phyloP scores from a whole-genome alignment of 2,329 filamentous ascomycete genomes.

The Diaporthe longicolla region DNA sequence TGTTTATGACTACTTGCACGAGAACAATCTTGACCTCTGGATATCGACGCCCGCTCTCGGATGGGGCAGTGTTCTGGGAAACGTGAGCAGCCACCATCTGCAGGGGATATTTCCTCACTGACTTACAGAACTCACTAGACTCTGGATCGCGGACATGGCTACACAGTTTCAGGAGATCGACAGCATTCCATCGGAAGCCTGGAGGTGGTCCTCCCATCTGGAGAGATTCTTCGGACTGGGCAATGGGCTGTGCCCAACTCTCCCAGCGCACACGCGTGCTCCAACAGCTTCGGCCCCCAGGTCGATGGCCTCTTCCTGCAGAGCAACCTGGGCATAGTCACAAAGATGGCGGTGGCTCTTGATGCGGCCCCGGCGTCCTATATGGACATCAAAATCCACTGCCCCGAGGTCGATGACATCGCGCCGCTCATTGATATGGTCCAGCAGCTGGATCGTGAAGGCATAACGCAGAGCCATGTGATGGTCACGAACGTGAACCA shows the following conservation, averaged over 20 bases:
- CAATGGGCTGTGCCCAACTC: background rate
- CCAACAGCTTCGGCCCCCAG: background rate
- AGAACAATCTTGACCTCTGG: constrained; percentile 1
- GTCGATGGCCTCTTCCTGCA: background rate
- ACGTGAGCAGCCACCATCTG: background rate
- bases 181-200: background rate
- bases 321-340: background rate
- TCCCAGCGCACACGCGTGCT: background rate
- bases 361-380: background rate
- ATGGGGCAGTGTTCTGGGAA: background rate
- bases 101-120: background rate
- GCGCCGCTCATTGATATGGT: background rate
- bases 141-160: background rate
- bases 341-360: background rate
- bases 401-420: background rate
- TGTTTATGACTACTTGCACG: background rate
- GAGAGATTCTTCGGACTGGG: background rate
- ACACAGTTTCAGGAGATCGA: background rate
- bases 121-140: background rate
- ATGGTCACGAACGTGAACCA: background rate
- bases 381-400: constrained; percentile 11
- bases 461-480: background rate
- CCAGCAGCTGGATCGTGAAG: background rate
- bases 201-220: background rate
- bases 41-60: background rate